Base-by-base conservation (phyloP, 176 grass and related monocot genomes). In the Eleusine indica region DNA sequence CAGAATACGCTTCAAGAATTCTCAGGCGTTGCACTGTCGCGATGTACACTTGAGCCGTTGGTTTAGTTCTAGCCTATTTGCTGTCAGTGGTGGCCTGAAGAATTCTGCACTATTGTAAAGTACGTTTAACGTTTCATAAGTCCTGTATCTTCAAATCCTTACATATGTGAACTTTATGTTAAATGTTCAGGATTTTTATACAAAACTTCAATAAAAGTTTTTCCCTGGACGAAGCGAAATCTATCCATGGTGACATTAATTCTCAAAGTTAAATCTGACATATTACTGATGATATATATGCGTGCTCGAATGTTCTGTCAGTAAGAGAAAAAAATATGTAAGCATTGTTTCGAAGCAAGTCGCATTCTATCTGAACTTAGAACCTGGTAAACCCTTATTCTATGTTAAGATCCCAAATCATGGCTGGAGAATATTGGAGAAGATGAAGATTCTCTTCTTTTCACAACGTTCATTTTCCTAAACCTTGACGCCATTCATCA, bases 401-500 rank as follows among this genome's bases (percentile, higher is more conserved):
- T 57, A 46, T 85, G 1, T 38, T 28, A n/a, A 53, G 18, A 35
- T 76, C 21, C 13, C 6, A 46, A 58, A 42, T 8, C 15, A 41
- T 38, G 3, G 68, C 13, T 15, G 37, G 10, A 68, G 37, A 43
- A 18, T 35, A 4, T 18, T 35, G 32, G 2, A 35, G 32, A 35
- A 35, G 32, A 35, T 35, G 32, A 35, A 35, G 32, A 1, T n/a
- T 35, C 51, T 5, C 7, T 37, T 5, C 68, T 9, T 51, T 63
- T 30, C n/a, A 22, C 15, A 13, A 14, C 38, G 30, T 60, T 12
- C 68, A 62, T 62, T 6, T 44, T 0, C 32, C 68, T 90, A 90
- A 53, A 83, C 74, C 41, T 83, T 90, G 40, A 78, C 76, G 53
- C 84, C 84, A 60, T 89, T 97, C 76, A 86, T 76, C 73, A 90